These are phyloP conservation scores for Waltiozyma sp. DNA, from an alignment of 1,139 yeast species.

Conservation along the genomic window DNA sequence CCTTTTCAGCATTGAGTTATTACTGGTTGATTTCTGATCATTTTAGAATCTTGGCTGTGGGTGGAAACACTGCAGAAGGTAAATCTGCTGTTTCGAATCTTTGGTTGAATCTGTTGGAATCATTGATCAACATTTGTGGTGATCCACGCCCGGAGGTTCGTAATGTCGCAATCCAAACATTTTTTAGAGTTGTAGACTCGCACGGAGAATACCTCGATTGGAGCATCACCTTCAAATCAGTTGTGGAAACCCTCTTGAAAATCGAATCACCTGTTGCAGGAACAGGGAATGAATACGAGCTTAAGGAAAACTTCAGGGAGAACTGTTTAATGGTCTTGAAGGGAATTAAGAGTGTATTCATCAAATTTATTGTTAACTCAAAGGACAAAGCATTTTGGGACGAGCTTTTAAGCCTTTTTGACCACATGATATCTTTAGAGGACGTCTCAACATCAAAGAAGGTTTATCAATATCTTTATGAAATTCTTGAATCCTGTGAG, in stretches of 20 bases:
- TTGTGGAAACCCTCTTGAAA: constrained; percentile 31
- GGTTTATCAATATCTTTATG: constrained; percentile 41
- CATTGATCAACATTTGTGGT: too few species aligned
- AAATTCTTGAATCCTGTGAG: constrained; percentile 31
- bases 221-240: constrained; percentile 43
- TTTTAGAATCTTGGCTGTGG: too few species aligned
- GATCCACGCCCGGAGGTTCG: too few species aligned
- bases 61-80: too few species aligned
- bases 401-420: constrained; percentile 38
- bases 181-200: too few species aligned
- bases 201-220: too few species aligned
- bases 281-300: constrained; percentile 9
- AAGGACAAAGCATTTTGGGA: constrained; percentile 38
- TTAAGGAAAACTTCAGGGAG: constrained; percentile 9
- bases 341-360: constrained; percentile 24
- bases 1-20: too few species aligned
- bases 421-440: constrained; percentile 27
- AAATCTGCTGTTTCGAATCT: too few species aligned
- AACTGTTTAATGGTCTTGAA: constrained; percentile 17
- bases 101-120: too few species aligned
- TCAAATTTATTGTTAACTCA: constrained; percentile 18
- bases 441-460: constrained; percentile 39
- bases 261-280: constrained; percentile 19
- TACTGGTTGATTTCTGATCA: too few species aligned
- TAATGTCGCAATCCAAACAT: too few species aligned